Base-by-base conservation (phyloP, 2,329 filamentous ascomycete species). In the Corniculantispora saksenae region DNA sequence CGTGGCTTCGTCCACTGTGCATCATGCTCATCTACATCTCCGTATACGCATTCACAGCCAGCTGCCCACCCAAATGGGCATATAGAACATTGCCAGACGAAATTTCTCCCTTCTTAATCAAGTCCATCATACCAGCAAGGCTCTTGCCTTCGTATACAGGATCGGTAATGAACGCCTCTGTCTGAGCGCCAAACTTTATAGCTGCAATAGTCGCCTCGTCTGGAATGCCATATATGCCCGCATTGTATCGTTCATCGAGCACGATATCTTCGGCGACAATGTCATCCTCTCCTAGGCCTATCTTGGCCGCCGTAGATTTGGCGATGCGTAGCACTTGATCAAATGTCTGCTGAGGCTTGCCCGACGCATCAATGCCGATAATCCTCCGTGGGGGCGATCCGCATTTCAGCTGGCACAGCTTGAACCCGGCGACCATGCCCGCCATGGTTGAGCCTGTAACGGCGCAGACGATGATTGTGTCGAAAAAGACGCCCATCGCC, bases 101-200 rank as follows among this genome's bases (percentile, higher is more conserved):
- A 65, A 92, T 87, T 73, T 89, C 85, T 0, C 84, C 88, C 59
- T 83, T 85, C 68, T 79, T 83, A 21, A 91, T 85, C 79, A 91
- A 77, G 72, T 89, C 88, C 69, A 91, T 85, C 88, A 92, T 83
- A 0, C 89, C 90, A 4, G 89, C 89, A 74, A 92, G 77, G 69
- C 86, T 90, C 83, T 92, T 92, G 1, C 90, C 90, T 77, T 91
- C 89, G 71, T 92, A 92, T 1, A 92, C 90, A 0, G 89, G 90
- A 72, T 92, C 90, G 0, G 89, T 92, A 67, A 92, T 90, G 70
- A 92, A 88, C 0, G 85, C 90, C 78, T 92, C 90, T 1, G 86
- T 91, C 66, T 80, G 75, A 0, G 90, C 90, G 6, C 86, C 88
- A 72, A 90, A 88, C 74, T 84, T 84, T 73, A 92, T 92, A 0